phyloP scores from a whole-genome alignment of 1,284 basidiomycete genomes.

The Ceratobasidium sp. region DNA sequence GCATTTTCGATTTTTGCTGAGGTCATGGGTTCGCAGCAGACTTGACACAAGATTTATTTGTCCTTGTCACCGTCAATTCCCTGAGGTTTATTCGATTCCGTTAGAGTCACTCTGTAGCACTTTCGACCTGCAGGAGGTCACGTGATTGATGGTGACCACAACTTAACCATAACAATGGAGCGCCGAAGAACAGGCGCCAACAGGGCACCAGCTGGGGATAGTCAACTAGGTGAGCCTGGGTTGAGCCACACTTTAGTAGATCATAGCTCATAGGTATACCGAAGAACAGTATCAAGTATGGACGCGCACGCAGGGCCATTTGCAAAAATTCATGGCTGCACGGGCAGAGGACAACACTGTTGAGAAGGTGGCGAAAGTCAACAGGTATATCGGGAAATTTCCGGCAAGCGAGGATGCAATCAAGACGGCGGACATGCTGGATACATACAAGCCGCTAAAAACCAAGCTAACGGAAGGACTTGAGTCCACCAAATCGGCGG shows the following conservation, averaged over 20 bases:
- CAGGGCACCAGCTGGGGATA: slow-evolving; percentile 57
- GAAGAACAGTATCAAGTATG: slow-evolving; percentile 30
- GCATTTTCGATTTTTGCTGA: no score
- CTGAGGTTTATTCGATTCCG: background rate
- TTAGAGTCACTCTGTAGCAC: background rate
- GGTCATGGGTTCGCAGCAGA: no score
- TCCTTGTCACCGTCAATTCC: no score
- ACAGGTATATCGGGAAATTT: slow-evolving; percentile 72
- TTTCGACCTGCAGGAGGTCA: background rate
- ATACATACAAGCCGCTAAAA: slow-evolving; percentile 65
- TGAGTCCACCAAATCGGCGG: slow-evolving; percentile 62
- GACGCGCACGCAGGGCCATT: slow-evolving; percentile 40
- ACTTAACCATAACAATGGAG: slow-evolving; percentile 53
- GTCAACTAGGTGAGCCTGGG: slow-evolving; percentile 59
- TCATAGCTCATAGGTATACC: slow-evolving; percentile 5
- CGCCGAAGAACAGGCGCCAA: slow-evolving; percentile 57
- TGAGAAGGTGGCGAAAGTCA: slow-evolving; percentile 71
- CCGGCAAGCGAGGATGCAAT: slow-evolving; percentile 67
- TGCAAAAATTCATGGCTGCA: slow-evolving; percentile 73
- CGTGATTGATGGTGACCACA: no score
- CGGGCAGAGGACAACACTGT: slow-evolving; percentile 56
- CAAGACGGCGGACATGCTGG: slow-evolving; percentile 65
- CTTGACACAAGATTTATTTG: no score
- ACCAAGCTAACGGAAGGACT: slow-evolving; percentile 67
- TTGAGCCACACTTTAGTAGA: slow-evolving; percentile 31